Evolutionary conservation across 306 rosid genomes (phyloP).

Genomic region (Sophora flavescens): DNA sequence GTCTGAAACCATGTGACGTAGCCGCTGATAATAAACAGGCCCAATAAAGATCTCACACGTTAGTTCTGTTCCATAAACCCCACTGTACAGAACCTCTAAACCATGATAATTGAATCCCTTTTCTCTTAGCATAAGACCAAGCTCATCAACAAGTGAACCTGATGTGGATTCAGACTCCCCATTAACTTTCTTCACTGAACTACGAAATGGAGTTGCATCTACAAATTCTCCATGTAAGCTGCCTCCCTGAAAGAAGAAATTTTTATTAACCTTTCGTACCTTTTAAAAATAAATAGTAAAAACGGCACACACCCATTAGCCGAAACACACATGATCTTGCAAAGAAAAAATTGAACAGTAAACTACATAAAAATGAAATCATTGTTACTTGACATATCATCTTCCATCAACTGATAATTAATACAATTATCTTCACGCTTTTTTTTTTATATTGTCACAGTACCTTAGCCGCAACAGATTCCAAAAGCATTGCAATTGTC

Average conservation of each 20-base stretch:
- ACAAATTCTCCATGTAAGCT: constrained; percentile 81
- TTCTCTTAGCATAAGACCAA: constrained; percentile 73
- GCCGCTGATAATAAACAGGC: constrained; percentile 95
- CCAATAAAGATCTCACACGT: constrained; percentile 91
- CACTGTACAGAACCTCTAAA: constrained; percentile 85
- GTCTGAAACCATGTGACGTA: constrained; percentile 98
- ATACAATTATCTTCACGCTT: background rate
- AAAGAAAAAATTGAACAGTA: background rate
- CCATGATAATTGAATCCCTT: constrained; percentile 97
- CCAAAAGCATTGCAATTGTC: constrained; percentile 99
- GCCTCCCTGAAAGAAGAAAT: constrained; percentile 72
- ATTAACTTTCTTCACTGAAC: constrained; percentile 58
- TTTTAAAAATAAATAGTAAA: background rate
- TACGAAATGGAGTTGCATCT: constrained; percentile 85
- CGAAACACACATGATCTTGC: background rate
- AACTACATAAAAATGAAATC: background rate
- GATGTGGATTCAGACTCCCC: constrained; percentile 54
- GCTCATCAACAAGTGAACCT: constrained; percentile 84
- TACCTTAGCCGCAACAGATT: constrained; percentile 99
- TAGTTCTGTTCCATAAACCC: constrained; percentile 93
- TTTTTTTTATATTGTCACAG: background rate
- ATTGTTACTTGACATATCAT: background rate
- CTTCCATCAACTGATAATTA: background rate
- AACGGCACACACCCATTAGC: background rate
- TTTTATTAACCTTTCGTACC: background rate